Conservation (phyloP, 1,139 yeast genomes). For the Geotrichum phurueaensis region DNA sequence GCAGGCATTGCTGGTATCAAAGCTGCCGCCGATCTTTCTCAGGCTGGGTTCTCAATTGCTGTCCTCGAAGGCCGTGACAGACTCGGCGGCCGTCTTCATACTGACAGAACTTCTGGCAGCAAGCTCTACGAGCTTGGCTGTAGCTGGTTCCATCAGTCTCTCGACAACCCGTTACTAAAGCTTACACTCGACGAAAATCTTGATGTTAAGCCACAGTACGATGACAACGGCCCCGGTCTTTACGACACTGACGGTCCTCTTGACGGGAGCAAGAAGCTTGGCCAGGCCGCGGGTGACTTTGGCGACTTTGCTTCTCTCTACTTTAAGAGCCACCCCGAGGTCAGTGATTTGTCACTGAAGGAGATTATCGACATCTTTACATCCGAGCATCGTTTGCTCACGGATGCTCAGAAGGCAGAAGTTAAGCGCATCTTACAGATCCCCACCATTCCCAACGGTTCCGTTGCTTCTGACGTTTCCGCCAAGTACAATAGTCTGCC, state of each 20-base stretch:
- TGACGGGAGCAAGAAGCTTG: constrained; percentile 36
- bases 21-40: constrained; percentile 58
- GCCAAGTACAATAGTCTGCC: constrained; percentile 50
- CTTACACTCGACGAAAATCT: constrained; percentile 26
- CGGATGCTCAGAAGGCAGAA: constrained; percentile 43
- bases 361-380: constrained; percentile 48
- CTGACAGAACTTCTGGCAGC: constrained; percentile 26
- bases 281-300: constrained; percentile 51
- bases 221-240: constrained; percentile 41
- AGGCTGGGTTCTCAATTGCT: constrained; percentile 40
- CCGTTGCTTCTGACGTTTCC: constrained; percentile 36
- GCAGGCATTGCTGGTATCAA: constrained; percentile 81
- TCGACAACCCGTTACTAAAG: constrained; percentile 50
- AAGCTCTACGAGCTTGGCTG: constrained; percentile 62
- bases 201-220: constrained; percentile 36
- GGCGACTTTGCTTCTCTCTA: constrained; percentile 49
- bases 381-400: constrained; percentile 40
- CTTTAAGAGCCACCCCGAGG: constrained; percentile 6
- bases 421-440: constrained; percentile 49
- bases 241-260: constrained; percentile 35
- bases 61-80: constrained; percentile 55
- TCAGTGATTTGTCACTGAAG: constrained; percentile 46
- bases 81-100: constrained; percentile 47
- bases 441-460: constrained; percentile 74
- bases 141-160: constrained; percentile 82